A percentile compares a stretch with the other conserved stretches of the same genome.
Conservation (phyloP, 257 asterid species). For the Forsythia suspensa region DNA sequence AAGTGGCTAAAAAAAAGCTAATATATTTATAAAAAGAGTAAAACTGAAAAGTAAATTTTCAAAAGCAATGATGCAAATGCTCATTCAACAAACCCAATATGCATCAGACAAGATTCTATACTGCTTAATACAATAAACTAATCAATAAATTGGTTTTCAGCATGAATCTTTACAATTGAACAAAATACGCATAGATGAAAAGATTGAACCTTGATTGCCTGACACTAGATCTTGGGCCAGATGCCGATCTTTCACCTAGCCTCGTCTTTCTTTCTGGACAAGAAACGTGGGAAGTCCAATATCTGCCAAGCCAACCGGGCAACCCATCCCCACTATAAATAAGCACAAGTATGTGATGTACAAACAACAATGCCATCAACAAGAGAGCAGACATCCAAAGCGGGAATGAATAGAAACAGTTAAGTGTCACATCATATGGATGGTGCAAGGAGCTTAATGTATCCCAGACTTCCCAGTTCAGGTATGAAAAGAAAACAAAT, state of each 20-base stretch:
- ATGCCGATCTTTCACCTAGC: not conserved
- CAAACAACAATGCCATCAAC: slow-evolving; percentile 8
- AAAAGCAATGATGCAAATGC: not conserved
- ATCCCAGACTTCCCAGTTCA: slow-evolving; percentile 10
- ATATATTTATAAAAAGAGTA: not conserved
- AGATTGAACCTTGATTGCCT: not conserved
- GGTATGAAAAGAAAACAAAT: slow-evolving; percentile 17
- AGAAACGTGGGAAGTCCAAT: slow-evolving; percentile 3
- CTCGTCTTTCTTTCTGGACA: not conserved
- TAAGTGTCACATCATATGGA: not conserved
- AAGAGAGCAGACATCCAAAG: slow-evolving; percentile 18
- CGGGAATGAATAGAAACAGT: slow-evolving; percentile 8
- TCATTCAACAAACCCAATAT: not conserved
- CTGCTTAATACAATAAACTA: not conserved
- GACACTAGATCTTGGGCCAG: not conserved
- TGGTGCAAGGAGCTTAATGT: not conserved
- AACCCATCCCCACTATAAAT: slow-evolving; percentile 14
- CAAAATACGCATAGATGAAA: not conserved
- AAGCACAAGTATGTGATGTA: not conserved
- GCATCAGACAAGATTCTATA: not conserved
- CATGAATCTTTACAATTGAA: slow-evolving; percentile 1
- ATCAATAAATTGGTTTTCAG: not conserved
- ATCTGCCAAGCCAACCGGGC: slow-evolving; percentile 7
- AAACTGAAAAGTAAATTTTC: not conserved
- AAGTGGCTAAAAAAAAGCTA: not conserved